A percentile compares a stretch with the other conserved stretches of the same genome.
These are phyloP conservation scores for Stentor coeruleus DNA, from an alignment of 73 alveolate genomes.

Conservation along the genomic window DNA sequence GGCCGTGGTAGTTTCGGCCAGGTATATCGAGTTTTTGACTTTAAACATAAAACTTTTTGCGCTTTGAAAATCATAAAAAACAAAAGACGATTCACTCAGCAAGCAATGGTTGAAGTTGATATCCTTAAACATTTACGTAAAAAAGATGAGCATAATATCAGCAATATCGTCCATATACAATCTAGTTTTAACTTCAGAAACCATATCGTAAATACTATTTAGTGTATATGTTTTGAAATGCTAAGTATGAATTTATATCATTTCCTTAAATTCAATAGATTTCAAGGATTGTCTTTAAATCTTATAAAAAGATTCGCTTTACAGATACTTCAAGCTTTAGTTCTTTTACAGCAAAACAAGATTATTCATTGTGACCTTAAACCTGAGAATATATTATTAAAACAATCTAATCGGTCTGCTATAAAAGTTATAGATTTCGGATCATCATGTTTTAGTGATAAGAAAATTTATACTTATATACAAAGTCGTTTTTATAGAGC, in stretches of 20 bases:
- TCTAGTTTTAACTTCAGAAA: slow-evolving; percentile 68
- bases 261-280: slow-evolving; percentile 56
- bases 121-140: slow-evolving; percentile 47
- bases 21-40: slow-evolving; percentile 77
- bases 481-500: slow-evolving; percentile 55
- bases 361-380: slow-evolving; percentile 89
- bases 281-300: slow-evolving; percentile 53
- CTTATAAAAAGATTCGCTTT: slow-evolving; percentile 61
- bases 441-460: slow-evolving; percentile 59
- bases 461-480: slow-evolving; percentile 63
- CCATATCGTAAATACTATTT: slow-evolving; percentile 44
- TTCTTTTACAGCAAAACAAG: slow-evolving; percentile 49
- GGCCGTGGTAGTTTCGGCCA: slow-evolving; percentile 94
- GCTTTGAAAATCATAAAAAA: slow-evolving; percentile 84
- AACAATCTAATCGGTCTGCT: slow-evolving; percentile 51
- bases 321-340: slow-evolving; percentile 63
- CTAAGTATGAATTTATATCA: slow-evolving; percentile 71
- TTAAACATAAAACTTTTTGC: slow-evolving; percentile 56
- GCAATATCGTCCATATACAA: slow-evolving; percentile 52
- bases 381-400: slow-evolving; percentile 87
- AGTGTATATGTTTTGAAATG: slow-evolving; percentile 73
- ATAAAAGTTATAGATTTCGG: slow-evolving; percentile 90
- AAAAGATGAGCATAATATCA: slow-evolving; percentile 30
- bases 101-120: slow-evolving; percentile 78
- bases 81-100: slow-evolving; percentile 49